Evolutionary conservation across 2,329 filamentous ascomycete genomes (phyloP).

Genomic region (Ophidiomyces ophidiicola): DNA sequence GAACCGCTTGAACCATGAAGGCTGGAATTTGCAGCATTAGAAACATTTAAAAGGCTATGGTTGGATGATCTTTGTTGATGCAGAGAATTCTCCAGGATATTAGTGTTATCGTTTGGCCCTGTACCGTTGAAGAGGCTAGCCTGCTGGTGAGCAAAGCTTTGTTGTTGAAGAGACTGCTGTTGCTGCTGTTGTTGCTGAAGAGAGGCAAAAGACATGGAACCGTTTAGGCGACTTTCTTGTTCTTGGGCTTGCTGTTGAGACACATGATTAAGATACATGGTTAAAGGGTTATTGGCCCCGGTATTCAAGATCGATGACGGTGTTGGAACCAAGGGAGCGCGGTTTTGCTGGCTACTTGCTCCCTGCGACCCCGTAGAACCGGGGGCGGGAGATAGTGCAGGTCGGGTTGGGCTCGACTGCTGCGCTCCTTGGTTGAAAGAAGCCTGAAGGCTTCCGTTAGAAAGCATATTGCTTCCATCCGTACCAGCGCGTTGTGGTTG

Average conservation of each 20-base stretch:
- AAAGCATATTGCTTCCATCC: conserved; percentile 45
- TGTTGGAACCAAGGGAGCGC: conserved; percentile 43
- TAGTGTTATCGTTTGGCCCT: conserved; percentile 50
- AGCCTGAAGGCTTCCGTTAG: conserved; percentile 45
- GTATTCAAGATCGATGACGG: conserved; percentile 67
- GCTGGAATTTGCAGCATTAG: conserved; percentile 54
- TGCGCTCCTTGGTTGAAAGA: conserved; percentile 42
- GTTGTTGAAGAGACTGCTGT: conserved; percentile 52
- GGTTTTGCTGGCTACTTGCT: conserved; percentile 44
- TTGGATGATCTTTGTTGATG: conserved; percentile 51
- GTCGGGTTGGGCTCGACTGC: conserved; percentile 49
- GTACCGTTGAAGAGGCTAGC: conserved; percentile 67
- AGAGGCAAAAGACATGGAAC: conserved; percentile 31
- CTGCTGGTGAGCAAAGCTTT: conserved; percentile 58
- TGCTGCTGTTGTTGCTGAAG: conserved; percentile 50
- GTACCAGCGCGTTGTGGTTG: conserved; percentile 53
- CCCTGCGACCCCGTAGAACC: conserved; percentile 39
- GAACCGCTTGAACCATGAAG: conserved; percentile 59
- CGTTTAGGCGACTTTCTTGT: conserved; percentile 43
- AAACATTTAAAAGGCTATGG: conserved; percentile 46
- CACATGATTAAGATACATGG: conserved; percentile 82
- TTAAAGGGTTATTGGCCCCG: conserved; percentile 72
- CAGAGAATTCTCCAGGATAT: conserved; percentile 37
- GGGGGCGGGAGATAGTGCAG: conserved; percentile 42
- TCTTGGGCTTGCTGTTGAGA: conserved; percentile 49